Conservation (phyloP, 768 basidiomycete genomes). For the Dentipellis fragilis region DNA sequence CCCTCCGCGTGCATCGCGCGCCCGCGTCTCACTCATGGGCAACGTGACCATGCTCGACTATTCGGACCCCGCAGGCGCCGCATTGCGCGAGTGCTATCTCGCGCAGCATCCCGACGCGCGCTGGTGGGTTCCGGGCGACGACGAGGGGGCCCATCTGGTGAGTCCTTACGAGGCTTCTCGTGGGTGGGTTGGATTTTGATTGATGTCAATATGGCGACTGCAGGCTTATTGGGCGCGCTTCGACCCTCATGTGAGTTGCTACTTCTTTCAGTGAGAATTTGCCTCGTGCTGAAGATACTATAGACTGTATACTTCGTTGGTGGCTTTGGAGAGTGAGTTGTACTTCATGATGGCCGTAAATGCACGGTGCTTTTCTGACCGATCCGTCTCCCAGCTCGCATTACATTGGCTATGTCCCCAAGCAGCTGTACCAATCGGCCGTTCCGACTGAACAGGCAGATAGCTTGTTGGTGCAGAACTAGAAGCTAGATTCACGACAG, state of each 20-base stretch:
- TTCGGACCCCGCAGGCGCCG: slow-evolving; percentile 18
- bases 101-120: slow-evolving; percentile 39
- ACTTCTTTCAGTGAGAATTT: neutral
- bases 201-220: slow-evolving; percentile 1
- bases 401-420: slow-evolving; percentile 42
- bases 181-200: neutral
- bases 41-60: slow-evolving; percentile 38
- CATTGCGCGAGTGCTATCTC: slow-evolving; percentile 33
- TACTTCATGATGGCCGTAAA: neutral
- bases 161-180: slow-evolving; percentile 8
- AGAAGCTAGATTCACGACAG: no score
- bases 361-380: neutral
- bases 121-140: slow-evolving; percentile 39
- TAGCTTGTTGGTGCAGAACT: no score
- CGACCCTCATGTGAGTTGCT: slow-evolving; percentile 36
- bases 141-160: slow-evolving; percentile 34
- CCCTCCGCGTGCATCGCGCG: slow-evolving; percentile 30
- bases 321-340: slow-evolving; percentile 38
- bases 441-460: no score
- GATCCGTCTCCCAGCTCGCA: slow-evolving; percentile 25
- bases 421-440: slow-evolving; percentile 29
- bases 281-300: neutral
- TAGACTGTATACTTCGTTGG: slow-evolving; percentile 45
- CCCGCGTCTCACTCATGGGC: slow-evolving; percentile 42
- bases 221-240: slow-evolving; percentile 47